Percentiles rank a stretch among this genome's conserved stretches.
These are phyloP conservation scores for Pythium plurisporium DNA, from an alignment of 352 stramenopile genomes.

Conservation along the genomic window DNA sequence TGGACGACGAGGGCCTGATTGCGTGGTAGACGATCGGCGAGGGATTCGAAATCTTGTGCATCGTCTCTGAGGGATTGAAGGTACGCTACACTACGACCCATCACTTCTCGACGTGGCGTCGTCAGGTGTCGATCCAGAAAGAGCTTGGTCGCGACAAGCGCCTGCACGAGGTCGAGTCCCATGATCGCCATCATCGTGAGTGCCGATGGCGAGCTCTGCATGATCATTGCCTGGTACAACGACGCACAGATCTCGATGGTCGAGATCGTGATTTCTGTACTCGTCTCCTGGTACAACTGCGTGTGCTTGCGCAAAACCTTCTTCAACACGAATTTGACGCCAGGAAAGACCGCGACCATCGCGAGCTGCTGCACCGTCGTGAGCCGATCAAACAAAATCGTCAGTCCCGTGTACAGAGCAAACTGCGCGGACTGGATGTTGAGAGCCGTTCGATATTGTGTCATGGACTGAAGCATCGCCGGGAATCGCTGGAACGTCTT, in stretches of 20 bases:
- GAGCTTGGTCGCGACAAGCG: conserved; percentile 3
- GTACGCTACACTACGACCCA: neutral
- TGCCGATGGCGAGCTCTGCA: conserved; percentile 11
- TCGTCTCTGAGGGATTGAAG: neutral
- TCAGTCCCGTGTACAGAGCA: conserved; percentile 9
- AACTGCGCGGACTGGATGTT: conserved; percentile 6
- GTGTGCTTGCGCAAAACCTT: neutral
- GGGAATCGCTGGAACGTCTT: neutral
- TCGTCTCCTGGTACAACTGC: neutral
- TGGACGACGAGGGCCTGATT: neutral
- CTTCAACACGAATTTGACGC: conserved; percentile 19
- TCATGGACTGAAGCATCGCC: neutral
- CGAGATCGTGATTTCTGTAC: conserved; percentile 10
- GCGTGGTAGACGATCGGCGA: neutral
- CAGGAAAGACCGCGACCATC: conserved; percentile 11
- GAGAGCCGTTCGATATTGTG: neutral
- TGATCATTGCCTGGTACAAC: conserved; percentile 23
- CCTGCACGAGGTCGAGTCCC: conserved; percentile 16
- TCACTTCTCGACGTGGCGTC: neutral
- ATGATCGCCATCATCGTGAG: conserved; percentile 15
- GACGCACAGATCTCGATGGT: conserved; percentile 23
- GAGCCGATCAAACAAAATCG: conserved; percentile 10
- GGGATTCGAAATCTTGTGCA: neutral
- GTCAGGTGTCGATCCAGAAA: conserved; percentile 12
- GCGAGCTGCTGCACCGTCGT: conserved; percentile 1